A percentile compares a stretch with the other conserved stretches of the same genome.
Evolutionary conservation across 805 yeast species (phyloP).

Genomic region (Torulaspora microellipsoides): DNA sequence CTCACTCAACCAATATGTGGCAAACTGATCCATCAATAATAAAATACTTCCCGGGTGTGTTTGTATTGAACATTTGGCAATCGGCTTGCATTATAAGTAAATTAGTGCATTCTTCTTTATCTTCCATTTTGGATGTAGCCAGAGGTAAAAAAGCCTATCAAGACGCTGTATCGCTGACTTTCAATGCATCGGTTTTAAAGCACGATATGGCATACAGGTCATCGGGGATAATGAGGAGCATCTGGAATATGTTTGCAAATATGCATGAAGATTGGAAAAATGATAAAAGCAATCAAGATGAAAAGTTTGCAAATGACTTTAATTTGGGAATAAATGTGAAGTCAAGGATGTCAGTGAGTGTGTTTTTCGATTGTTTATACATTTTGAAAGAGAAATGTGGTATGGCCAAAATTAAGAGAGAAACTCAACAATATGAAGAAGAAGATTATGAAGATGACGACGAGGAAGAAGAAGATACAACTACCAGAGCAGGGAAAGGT

Average conservation of each 20-base stretch:
- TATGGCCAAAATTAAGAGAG: conserved; percentile 59
- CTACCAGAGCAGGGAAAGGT: neutral
- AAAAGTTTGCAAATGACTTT: conserved; percentile 23
- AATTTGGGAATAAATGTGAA: conserved; percentile 53
- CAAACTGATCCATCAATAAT: conserved; percentile 57
- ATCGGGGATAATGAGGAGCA: conserved; percentile 87
- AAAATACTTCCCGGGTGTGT: conserved; percentile 77
- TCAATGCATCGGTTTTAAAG: conserved; percentile 77
- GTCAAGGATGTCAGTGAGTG: conserved; percentile 87
- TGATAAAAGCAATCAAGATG: conserved; percentile 29
- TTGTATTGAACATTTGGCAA: conserved; percentile 84
- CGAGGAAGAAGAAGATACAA: conserved; percentile 27
- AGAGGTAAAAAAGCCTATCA: conserved; percentile 68
- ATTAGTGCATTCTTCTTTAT: conserved; percentile 69
- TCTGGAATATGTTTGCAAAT: conserved; percentile 82
- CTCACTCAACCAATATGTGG: conserved; percentile 61
- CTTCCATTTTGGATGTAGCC: conserved; percentile 59
- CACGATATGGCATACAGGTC: conserved; percentile 93
- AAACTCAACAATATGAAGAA: conserved; percentile 17
- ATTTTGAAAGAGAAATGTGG: conserved; percentile 83
- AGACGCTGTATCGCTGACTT: conserved; percentile 61
- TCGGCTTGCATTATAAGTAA: conserved; percentile 81
- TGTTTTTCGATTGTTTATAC: conserved; percentile 87
- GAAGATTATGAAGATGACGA: conserved; percentile 36
- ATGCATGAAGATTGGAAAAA: conserved; percentile 50